Base-by-base conservation (phyloP, 1,284 basidiomycete genomes). In the Ceratobasidium sp. region DNA sequence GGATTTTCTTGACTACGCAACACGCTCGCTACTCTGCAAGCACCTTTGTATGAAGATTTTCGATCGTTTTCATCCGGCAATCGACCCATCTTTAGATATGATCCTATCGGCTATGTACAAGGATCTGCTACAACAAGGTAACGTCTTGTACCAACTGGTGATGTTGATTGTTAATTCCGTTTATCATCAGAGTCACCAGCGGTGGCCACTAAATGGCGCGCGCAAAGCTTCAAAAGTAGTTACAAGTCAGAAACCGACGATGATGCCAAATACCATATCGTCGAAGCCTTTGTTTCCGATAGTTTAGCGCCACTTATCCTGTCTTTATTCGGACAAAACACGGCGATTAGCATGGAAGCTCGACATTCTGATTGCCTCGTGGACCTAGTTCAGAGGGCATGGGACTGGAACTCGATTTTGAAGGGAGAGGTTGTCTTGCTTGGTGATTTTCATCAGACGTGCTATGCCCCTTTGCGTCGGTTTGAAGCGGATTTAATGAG, bases 331-430 rank as follows among this genome's bases (percentile, higher is more conserved):
- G 72, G 72, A 2, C 15, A 66, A 1, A 46, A 58, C 3, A 33
- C 26, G 26, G 63, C 58, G 12, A 15, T 58, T 28, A 40, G 53
- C 13, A 7, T 77, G 6, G 63, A 77, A n/a, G 23, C 9, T 10
- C 20, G 64, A 44, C 75, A 77, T 23, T 20, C 60, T 13, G 26
- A 46, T 33, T 51, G n/a, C 0, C n/a, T 77, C 3, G 23, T 4
- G 1, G 28, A 33, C 3, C 15, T 77, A 23, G 18, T 68, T 28
- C 26, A 66, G 39, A 23, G 18, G 46, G 61, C 73, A 12, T 77
- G 73, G 73, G 63, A 67, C 15, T 77, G 63, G 63, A 77, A 77
- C 40, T 67, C 63, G 18, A 67, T 12, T 53, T 23, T 64, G 42
- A 77, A 77, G 44, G 75, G 51, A 4, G 64, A 77, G 2, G 64